Conservation (phyloP, 2,329 filamentous ascomycete species). For the Alternaria postmessia region DNA sequence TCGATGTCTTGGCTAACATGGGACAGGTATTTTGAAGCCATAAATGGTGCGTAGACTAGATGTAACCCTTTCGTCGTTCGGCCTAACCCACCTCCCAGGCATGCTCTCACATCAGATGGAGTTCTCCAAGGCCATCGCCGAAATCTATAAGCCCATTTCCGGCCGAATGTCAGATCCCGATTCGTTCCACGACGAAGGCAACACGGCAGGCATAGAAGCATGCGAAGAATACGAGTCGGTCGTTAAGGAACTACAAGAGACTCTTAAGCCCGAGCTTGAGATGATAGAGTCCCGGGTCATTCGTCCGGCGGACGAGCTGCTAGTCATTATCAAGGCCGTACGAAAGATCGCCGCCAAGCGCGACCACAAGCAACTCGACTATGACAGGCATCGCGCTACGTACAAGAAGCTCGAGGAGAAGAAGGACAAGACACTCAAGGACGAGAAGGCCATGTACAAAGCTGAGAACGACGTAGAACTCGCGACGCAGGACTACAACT, state of each 20-base stretch:
- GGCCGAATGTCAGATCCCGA: conserved; percentile 94
- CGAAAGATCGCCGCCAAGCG: conserved; percentile 88
- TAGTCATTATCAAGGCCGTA: conserved; percentile 95
- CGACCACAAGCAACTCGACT: conserved; percentile 97
- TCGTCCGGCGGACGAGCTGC: conserved; percentile 88
- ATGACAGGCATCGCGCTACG: conserved; percentile 81
- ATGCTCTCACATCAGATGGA: conserved; percentile 98
- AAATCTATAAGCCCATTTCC: conserved; percentile 98
- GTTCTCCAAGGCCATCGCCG: conserved; percentile 93
- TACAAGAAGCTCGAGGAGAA: conserved; percentile 97
- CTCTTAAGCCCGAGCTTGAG: conserved; percentile 88
- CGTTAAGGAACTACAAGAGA: conserved; percentile 88
- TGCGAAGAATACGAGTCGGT: conserved; percentile 96
- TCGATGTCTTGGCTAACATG: conserved; percentile 28
- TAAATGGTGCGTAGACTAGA: conserved; percentile 71
- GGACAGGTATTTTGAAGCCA: conserved; percentile 83
- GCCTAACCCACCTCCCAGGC: conserved; percentile 57
- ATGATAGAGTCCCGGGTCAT: conserved; percentile 96
- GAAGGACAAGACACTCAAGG: conserved; percentile 94
- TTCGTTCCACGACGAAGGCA: conserved; percentile 80
- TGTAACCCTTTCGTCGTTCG: neutral
- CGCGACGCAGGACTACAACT: conserved; percentile 94
- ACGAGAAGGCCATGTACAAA: conserved; percentile 97
- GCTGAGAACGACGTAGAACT: conserved; percentile 90
- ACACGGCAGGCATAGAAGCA: conserved; percentile 89